Base-by-base conservation (phyloP, 2,329 filamentous ascomycete species). In the Colletotrichum eleusines region DNA sequence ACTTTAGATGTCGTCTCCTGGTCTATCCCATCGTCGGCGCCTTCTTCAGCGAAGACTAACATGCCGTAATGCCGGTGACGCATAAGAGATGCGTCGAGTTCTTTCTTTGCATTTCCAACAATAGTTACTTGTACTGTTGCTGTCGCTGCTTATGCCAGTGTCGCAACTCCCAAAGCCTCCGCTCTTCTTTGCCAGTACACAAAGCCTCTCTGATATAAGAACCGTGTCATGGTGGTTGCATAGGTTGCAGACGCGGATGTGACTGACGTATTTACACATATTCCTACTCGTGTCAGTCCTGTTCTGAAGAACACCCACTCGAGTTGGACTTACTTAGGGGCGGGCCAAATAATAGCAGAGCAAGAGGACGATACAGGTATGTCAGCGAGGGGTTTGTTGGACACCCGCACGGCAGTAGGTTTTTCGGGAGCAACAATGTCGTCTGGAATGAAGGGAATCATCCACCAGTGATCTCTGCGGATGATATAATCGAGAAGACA, bases 81-180 rank as follows among this genome's bases (percentile, higher is more conserved):
- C 53, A 14, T 31, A 59, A 63, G 64, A 57, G 8, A 71, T 40
- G 26, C 46, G 59, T 33, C 18, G 67, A 69, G 28, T 74, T 40
- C 76, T 75, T 28, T 80, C 78, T 60, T 77, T 80, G 70, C 81
- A 82, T 54, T 77, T 74, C 79, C 80, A 81, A 61, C 81, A 82
- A 35, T 77, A 76, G 54, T 81, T 76, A 18, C 72, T 73, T 1
- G 78, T 80, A 54, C 72, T 75, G 69, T 73, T 79, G 20, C 72
- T 74, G 58, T 75, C 76, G 60, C 69, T 80, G 44, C 73, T 73
- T 31, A 80, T 75, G 14, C 78, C 79, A n/a, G 72, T 73, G 18
- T 77, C 79, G 64, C 81, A 82, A 53, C 77, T 79, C 14, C 81
- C 81, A 66, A 82, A 82, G n/a, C 77, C 72, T 44, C 80, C 76